phyloP scores from a whole-genome alignment of 169 alveolate genomes.

The Amoebophrya sp. region DNA sequence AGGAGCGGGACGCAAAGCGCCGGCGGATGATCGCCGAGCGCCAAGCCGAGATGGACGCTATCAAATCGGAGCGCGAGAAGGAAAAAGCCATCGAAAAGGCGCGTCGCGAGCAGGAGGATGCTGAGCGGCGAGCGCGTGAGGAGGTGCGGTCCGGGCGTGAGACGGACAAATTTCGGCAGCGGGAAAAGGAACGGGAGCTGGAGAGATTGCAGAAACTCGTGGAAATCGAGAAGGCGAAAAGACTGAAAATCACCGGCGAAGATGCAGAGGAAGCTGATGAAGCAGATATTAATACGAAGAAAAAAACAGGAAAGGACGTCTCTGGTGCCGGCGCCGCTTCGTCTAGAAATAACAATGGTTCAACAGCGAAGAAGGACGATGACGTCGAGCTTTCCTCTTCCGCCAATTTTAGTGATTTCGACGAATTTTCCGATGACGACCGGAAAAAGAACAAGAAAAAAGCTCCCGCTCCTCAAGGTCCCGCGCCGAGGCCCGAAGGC shows the following conservation, averaged over 20 bases:
- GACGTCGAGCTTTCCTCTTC: too few relatives aligned
- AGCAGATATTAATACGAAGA: too few relatives aligned
- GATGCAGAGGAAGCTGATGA: neutral
- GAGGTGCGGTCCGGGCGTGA: neutral
- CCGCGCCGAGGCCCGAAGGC: too few relatives aligned
- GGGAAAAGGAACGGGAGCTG: slow-evolving; percentile 8
- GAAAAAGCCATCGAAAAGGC: neutral
- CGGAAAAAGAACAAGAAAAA: too few relatives aligned
- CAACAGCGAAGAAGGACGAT: too few relatives aligned
- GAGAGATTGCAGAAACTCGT: neutral
- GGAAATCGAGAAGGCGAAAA: neutral
- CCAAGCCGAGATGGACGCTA: neutral
- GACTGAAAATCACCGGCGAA: neutral
- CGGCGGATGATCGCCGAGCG: neutral
- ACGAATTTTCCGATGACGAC: too few relatives aligned
- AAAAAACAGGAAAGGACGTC: too few relatives aligned
- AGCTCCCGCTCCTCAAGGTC: too few relatives aligned
- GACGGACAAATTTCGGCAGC: neutral
- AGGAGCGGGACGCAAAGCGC: neutral
- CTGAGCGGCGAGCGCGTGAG: neutral
- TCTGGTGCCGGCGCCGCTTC: too few relatives aligned
- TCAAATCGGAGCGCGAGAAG: neutral
- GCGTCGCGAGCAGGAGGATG: neutral
- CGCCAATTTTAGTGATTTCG: too few relatives aligned
- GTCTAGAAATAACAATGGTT: too few relatives aligned